phyloP scores from a whole-genome alignment of 2,329 filamentous ascomycete genomes.

The Thyridium curvatum region DNA sequence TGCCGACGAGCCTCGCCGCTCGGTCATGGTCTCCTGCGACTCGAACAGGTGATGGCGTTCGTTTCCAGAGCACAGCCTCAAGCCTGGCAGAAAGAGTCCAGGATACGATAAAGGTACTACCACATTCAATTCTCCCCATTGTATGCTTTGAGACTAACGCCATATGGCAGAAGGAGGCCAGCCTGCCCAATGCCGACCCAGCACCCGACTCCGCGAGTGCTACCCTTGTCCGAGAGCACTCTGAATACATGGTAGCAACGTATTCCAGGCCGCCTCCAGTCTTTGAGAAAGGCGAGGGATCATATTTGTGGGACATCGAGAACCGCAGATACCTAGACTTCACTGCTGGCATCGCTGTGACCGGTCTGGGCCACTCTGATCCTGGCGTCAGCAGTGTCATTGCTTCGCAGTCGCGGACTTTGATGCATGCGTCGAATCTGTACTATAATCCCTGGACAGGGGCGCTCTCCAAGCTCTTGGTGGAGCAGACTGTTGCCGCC shows the following conservation, averaged over 20 bases:
- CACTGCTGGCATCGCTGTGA: conserved; percentile 93
- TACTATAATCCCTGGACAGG: conserved; percentile 98
- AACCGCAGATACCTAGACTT: conserved; percentile 88
- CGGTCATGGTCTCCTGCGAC: too few species aligned
- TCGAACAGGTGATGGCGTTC: too few species aligned
- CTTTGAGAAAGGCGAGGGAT: conserved; percentile 82
- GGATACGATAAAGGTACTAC: too few species aligned
- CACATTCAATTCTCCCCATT: too few species aligned
- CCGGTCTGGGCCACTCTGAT: conserved; percentile 86
- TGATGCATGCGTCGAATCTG: conserved; percentile 90
- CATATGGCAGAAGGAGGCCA: neutral
- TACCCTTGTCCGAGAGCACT: conserved; percentile 66
- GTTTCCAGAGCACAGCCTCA: too few species aligned
- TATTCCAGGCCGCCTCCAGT: conserved; percentile 87
- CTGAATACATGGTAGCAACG: conserved; percentile 90
- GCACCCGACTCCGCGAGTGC: conserved; percentile 42
- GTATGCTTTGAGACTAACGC: too few species aligned
- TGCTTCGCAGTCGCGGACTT: conserved; percentile 56
- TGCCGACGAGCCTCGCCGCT: too few species aligned
- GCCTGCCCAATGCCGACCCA: conserved; percentile 1
- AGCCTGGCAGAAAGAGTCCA: too few species aligned
- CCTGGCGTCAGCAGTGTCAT: conserved; percentile 69
- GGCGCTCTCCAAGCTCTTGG: conserved; percentile 74
- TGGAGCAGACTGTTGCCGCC: conserved; percentile 72
- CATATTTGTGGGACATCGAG: conserved; percentile 85